Conservation (phyloP, 179 eudicot species). For the Beta macrorhiza region DNA sequence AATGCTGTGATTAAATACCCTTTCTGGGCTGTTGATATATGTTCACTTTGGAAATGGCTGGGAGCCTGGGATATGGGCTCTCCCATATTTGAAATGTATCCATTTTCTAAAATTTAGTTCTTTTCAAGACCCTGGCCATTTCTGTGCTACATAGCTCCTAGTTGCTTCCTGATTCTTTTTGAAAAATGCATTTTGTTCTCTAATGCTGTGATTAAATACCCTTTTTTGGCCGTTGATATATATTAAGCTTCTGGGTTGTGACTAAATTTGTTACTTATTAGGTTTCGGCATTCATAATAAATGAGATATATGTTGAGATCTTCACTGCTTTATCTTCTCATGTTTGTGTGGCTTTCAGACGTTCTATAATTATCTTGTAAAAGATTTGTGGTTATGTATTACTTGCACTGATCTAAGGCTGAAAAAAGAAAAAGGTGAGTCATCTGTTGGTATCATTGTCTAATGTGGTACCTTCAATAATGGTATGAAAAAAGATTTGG, state of each 20-base stretch:
- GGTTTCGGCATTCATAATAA: not conserved
- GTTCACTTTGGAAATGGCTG: not conserved
- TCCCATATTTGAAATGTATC: no score
- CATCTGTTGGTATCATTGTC: slow-evolving; percentile 36
- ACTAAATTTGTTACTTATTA: not conserved
- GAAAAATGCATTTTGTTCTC: not conserved
- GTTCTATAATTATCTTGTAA: not conserved
- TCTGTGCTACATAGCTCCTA: no score
- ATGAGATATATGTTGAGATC: not conserved
- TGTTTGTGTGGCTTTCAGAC: slow-evolving; percentile 13
- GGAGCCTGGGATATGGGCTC: no score
- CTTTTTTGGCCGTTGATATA: not conserved
- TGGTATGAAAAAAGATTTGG: slow-evolving; percentile 40
- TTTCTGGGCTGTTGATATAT: not conserved
- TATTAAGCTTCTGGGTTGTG: not conserved
- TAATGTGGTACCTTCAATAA: slow-evolving; percentile 35
- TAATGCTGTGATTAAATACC: not conserved
- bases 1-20: not conserved
- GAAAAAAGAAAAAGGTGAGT: slow-evolving; percentile 22
- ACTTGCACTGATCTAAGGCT: slow-evolving; percentile 14
- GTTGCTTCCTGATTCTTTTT: not conserved
- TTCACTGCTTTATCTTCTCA: slow-evolving; percentile 14
- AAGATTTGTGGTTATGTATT: not conserved
- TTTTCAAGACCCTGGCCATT: not conserved
- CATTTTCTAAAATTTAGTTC: no score